Evolutionary conservation across 2,329 filamentous ascomycete species (phyloP), one percentile per base, ranked within the genome.

Genomic region (Biscogniauxia mediterranea): DNA sequence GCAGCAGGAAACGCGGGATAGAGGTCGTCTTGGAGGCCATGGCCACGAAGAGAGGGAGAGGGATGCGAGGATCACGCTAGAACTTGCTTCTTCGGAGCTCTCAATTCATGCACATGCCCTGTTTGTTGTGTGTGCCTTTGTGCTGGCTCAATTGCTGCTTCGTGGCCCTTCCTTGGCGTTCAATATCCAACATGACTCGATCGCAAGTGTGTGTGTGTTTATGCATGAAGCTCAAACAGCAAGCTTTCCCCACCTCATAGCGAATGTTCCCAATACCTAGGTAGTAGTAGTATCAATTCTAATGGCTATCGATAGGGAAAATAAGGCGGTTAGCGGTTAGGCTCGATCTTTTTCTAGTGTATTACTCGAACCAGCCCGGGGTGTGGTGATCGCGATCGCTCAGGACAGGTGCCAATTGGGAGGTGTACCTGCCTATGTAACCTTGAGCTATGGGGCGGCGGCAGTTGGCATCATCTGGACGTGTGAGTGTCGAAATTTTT

Each of bases 1-100:
- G 88, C 50, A 91, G 82, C n/a, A 91, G 82, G 72, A 90, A 90
- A 54, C 83, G 83, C 28, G 88, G 88, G 64, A 90, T 89, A 64
- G 80, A 74, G 23, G 79, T 76, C n/a, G 79, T 76, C 46, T 80
- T 80, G 52, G 75, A 69, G 56, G 81, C 74, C 80, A 85, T 79
- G 51, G 46, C 61, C 58, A 51, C 51, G 19, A 21, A 20, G 54
- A 55, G 25, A 38, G 55, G 20, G 23, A 11, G 1, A 26, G 23
- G 23, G 2, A 23, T 5, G 23, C 23, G 23, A 23, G 23, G 23
- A 23, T 23, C 5, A 23, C 23, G 3, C 38, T 55, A 8, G 28
- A 32, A 32, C 28, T 32, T 32, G 28, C 28, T 32, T 32, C 11
- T 13, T 32, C 7, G 11, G 20, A 11, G 19, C 15, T 21, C 49